Evolutionary conservation across 1,139 yeast species (phyloP).

Genomic region (Pneumocystis murina): DNA sequence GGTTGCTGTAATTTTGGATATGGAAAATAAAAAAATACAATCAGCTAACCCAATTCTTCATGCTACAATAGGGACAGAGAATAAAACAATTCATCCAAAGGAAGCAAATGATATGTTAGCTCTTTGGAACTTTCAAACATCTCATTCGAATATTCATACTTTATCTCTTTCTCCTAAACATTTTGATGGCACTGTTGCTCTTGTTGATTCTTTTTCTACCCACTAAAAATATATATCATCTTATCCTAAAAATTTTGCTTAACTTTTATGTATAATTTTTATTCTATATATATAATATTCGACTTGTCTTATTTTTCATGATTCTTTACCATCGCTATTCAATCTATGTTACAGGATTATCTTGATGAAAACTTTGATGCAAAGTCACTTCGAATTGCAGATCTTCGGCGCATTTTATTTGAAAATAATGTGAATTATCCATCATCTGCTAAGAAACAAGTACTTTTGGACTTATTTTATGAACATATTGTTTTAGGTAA

Average conservation of each 20-base stretch:
- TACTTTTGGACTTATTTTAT: constrained; percentile 40
- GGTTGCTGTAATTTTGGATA: constrained; percentile 31
- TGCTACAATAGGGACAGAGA: constrained; percentile 57
- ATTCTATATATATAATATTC: background rate
- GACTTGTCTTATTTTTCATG: background rate
- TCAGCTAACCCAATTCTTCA: constrained; percentile 43
- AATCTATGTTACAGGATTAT: constrained; percentile 3
- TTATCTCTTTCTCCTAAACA: background rate
- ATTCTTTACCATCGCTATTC: background rate
- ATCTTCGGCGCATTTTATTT: constrained; percentile 45
- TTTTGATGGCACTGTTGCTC: background rate
- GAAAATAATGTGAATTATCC: constrained; percentile 44
- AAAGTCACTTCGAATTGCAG: constrained; percentile 42
- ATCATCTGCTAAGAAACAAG: constrained; percentile 48
- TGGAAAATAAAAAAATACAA: constrained; percentile 15
- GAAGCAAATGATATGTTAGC: constrained; percentile 34
- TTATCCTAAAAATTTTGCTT: too few relatives aligned
- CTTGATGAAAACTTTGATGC: constrained; percentile 43
- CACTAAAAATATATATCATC: background rate
- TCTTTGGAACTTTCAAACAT: constrained; percentile 1
- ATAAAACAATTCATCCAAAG: constrained; percentile 34
- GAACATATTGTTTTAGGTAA: constrained; percentile 33
- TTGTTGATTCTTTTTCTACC: background rate
- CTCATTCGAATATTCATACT: background rate
- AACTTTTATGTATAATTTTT: background rate